phyloP scores from a whole-genome alignment of 768 basidiomycete genomes.

The Mycena belliarum region DNA sequence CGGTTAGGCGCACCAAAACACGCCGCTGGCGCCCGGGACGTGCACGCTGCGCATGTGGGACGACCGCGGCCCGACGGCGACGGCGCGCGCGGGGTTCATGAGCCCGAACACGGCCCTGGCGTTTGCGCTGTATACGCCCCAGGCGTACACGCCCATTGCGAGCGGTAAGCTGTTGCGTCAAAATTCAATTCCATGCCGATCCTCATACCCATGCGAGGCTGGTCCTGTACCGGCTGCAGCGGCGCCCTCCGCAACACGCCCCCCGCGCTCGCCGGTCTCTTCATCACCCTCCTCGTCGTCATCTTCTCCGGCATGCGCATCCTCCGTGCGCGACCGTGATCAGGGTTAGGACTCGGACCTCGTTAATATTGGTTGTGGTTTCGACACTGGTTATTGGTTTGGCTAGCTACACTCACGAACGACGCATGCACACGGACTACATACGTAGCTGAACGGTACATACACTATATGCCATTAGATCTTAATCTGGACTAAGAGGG shows the following conservation, averaged over 20 bases:
- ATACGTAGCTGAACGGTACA: too few relatives aligned
- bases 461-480: too few relatives aligned
- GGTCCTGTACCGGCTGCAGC: conserved; percentile 26
- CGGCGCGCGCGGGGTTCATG: conserved; percentile 62
- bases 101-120: conserved; percentile 65
- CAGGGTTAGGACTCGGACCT: too few relatives aligned
- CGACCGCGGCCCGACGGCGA: conserved; percentile 69
- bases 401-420: too few relatives aligned
- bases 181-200: background rate
- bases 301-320: conserved; percentile 67
- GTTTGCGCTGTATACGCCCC: conserved; percentile 86
- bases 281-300: conserved; percentile 61
- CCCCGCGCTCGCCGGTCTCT: conserved; percentile 55
- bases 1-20: conserved; percentile 41
- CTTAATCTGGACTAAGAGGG: too few relatives aligned
- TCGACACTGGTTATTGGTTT: too few relatives aligned
- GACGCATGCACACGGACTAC: too few relatives aligned
- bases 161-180: conserved; percentile 39
- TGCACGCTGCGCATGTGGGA: conserved; percentile 85
- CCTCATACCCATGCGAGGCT: conserved; percentile 11
- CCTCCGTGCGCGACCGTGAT: conserved; percentile 34
- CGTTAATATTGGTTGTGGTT: too few relatives aligned
- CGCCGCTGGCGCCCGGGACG: conserved; percentile 71
- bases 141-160: conserved; percentile 64
- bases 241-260: conserved; percentile 36